These are phyloP conservation scores for Trametes cingulata DNA, from an alignment of 768 basidiomycete genomes.

Conservation along the genomic window DNA sequence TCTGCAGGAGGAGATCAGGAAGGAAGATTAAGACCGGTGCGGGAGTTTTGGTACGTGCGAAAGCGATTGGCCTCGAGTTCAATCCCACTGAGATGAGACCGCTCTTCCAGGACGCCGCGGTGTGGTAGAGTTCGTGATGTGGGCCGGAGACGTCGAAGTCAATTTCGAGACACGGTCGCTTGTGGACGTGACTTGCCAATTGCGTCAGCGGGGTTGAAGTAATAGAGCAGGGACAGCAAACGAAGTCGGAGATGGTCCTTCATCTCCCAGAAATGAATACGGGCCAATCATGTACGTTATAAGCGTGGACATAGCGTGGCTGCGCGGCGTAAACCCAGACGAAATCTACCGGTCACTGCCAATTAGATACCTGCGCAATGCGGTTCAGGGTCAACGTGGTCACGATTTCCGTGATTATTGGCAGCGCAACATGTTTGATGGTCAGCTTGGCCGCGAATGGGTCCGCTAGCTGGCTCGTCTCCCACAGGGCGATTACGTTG, in stretches of 20 bases:
- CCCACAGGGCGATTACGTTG: slow-evolving; percentile 63
- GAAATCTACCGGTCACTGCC: slow-evolving; percentile 37
- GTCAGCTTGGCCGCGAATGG: slow-evolving; percentile 61
- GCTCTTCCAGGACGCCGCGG: slow-evolving; percentile 7
- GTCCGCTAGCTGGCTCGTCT: slow-evolving; percentile 55
- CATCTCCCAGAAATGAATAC: slow-evolving; percentile 17
- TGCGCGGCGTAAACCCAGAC: slow-evolving; percentile 2
- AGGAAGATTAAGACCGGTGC: slow-evolving; percentile 23
- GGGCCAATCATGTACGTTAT: slow-evolving; percentile 25
- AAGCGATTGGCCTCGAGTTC: background rate
- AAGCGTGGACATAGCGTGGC: slow-evolving; percentile 18
- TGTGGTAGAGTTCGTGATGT: slow-evolving; percentile 20
- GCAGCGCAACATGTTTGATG: slow-evolving; percentile 56
- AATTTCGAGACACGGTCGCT: slow-evolving; percentile 9
- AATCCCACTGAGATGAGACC: slow-evolving; percentile 24
- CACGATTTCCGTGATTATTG: slow-evolving; percentile 73
- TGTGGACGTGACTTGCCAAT: slow-evolving; percentile 16
- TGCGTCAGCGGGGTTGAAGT: slow-evolving; percentile 8
- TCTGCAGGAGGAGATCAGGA: slow-evolving; percentile 56
- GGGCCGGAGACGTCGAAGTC: slow-evolving; percentile 11
- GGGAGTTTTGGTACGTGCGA: slow-evolving; percentile 11
- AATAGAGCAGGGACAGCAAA: slow-evolving; percentile 3
- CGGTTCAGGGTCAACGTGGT: slow-evolving; percentile 75
- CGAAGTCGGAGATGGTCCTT: slow-evolving; percentile 1
- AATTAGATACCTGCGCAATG: slow-evolving; percentile 61